Base-by-base conservation (phyloP, 768 basidiomycete genomes). In the Chalciporus piperatus region DNA sequence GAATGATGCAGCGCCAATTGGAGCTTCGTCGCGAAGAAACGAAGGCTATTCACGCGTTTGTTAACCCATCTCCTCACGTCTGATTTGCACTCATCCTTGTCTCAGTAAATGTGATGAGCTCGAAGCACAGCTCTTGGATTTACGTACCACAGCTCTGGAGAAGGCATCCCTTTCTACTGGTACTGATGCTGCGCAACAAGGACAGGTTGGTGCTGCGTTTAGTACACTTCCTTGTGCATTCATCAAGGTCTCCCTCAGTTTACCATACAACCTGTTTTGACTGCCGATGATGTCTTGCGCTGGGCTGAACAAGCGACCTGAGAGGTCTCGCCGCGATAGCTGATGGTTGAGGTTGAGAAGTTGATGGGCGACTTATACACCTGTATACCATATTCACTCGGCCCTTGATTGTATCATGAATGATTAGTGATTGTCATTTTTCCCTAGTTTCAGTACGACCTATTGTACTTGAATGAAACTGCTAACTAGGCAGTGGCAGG, bases 1-100 rank as follows among this genome's bases (percentile, higher is more conserved):
- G 75, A 8, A 84, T 93, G 85, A 89, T 94, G 85, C 75, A 78
- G 39, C 76, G 82, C 17, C 91, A 94, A 61, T 73, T 94, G 4
- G 83, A 90, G 47, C 71, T 87, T 20, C 76, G 92, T 44, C 75
- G 74, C 50, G 82, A 85, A 59, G 92, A 93, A 70, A 89, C 91
- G 0, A 74, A 63, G 50, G 67, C 73, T 7, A 73, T 94, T 42
- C 87, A 90, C 61, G 66, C 74, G 92, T 93, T 68, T 52, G 84
- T 72, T 23, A 16, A 37, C 23, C 14, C 22, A 39, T 42, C 37
- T 37, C 25, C 19, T 48, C 27, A 3, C 6, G 11, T 3, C 11
- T 5, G 37, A 17, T 40, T 35, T 6, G 6, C 47, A 43, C 50
- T 65, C 32, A 67, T 53, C 10, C 35, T 30, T 45, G 27, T 48